These are phyloP conservation scores for Aspergillus incahuasiensis DNA, from an alignment of 495 filamentous ascomycete species.

Conservation along the genomic window DNA sequence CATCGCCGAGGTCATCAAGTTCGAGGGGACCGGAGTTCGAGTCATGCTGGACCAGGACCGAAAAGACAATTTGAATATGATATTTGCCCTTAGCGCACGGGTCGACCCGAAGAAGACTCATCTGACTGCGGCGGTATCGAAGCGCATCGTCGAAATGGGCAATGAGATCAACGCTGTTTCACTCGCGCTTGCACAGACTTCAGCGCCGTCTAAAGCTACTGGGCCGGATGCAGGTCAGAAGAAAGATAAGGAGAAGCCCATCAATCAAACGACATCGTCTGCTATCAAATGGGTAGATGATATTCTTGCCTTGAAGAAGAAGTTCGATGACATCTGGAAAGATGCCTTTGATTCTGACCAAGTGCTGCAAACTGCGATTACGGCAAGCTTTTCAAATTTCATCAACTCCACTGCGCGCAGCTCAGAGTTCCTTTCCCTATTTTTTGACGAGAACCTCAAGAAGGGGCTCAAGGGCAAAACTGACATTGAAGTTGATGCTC, in stretches of 20 bases:
- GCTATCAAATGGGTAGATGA: slow-evolving; percentile 97
- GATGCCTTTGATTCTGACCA: slow-evolving; percentile 69
- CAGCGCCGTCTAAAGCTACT: slow-evolving; percentile 24
- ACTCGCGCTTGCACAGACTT: slow-evolving; percentile 19
- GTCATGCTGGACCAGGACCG: slow-evolving; percentile 91
- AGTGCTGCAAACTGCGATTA: slow-evolving; percentile 71
- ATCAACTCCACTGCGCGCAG: slow-evolving; percentile 81
- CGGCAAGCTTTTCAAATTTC: slow-evolving; percentile 80
- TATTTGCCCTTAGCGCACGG: slow-evolving; percentile 72
- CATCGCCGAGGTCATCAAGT: slow-evolving; percentile 73
- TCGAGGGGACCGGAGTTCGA: slow-evolving; percentile 78
- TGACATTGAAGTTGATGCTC: slow-evolving; percentile 77
- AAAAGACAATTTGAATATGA: slow-evolving; percentile 64
- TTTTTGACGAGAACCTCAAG: slow-evolving; percentile 95
- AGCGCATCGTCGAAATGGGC: slow-evolving; percentile 74
- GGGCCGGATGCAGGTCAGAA: slow-evolving; percentile 22
- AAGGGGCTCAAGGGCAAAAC: slow-evolving; percentile 91
- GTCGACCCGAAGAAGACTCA: slow-evolving; percentile 72
- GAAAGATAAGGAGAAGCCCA: slow-evolving; percentile 46
- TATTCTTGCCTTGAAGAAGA: slow-evolving; percentile 77
- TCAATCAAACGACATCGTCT: slow-evolving; percentile 65
- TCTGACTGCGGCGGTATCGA: slow-evolving; percentile 64
- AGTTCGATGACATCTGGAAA: slow-evolving; percentile 76
- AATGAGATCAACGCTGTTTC: slow-evolving; percentile 72
- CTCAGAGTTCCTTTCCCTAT: slow-evolving; percentile 91